Evolutionary conservation across 2,329 filamentous ascomycete species (phyloP).

Genomic region (Coleophoma eucalyptorum): DNA sequence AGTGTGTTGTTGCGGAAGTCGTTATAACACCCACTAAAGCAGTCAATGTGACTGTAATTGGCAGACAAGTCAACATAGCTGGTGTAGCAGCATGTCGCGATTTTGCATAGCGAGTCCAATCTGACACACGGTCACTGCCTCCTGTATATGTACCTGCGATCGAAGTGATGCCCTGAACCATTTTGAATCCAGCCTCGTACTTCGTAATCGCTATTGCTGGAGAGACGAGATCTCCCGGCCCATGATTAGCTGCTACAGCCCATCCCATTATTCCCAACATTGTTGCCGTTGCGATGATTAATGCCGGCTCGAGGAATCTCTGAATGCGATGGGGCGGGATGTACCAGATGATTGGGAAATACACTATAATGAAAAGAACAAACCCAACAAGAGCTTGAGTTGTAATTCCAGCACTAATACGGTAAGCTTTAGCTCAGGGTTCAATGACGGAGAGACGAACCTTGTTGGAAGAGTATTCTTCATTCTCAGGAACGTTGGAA

Average conservation of each 20-base stretch:
- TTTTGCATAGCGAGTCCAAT: constrained; percentile 9
- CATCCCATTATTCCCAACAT: constrained; percentile 8
- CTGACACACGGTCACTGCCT: constrained; percentile 4
- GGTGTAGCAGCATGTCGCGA: constrained; percentile 12
- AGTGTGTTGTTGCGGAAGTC: background rate
- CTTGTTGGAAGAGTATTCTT: constrained; percentile 12
- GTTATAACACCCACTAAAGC: background rate
- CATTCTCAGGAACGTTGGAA: constrained; percentile 11
- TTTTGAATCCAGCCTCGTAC: constrained; percentile 5
- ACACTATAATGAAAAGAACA: constrained; percentile 7
- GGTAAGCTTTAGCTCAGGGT: too few species aligned
- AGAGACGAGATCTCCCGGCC: constrained; percentile 6
- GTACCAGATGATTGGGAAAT: constrained; percentile 9
- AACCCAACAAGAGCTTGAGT: constrained; percentile 10
- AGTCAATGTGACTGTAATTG: constrained; percentile 1
- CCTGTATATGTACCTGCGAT: constrained; percentile 7
- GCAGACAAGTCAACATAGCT: constrained; percentile 7
- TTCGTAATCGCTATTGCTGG: constrained; percentile 5
- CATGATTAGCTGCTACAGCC: constrained; percentile 5
- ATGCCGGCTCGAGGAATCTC: constrained; percentile 5
- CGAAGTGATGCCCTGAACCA: constrained; percentile 5
- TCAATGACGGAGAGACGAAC: background rate
- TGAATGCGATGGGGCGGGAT: constrained; percentile 7
- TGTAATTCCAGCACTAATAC: constrained; percentile 7
- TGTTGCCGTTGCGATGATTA: constrained; percentile 4